Base-by-base conservation (phyloP, 1,284 basidiomycete genomes). In the Pseudomicrostroma phylloplanum region DNA sequence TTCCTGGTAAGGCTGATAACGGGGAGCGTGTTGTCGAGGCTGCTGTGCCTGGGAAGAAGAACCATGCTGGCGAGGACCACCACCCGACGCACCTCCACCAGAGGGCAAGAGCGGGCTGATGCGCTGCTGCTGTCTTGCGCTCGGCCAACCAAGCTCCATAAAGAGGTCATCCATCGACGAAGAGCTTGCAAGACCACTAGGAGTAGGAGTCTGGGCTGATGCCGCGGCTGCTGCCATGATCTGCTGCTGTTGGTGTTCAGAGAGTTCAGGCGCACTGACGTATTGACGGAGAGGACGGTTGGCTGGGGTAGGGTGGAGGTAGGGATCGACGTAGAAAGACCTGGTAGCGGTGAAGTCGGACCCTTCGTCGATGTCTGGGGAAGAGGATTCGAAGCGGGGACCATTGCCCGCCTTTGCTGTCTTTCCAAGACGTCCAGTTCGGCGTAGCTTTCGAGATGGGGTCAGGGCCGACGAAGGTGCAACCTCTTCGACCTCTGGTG, bases 121-220 rank as follows among this genome's bases (percentile, higher is more conserved):
- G 30, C 9, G 30, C 30, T 36, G 30, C 30, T 36, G 4, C 6
- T 25, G n/a, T n/a, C 15, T 39, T 17, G 55, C 25, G 49, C 23
- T 19, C 40, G 59, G 42, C 43, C 63, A 72, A 12, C 70, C 70
- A 3, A 62, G 58, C 30, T 72, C 70, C 54, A 63, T 25, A 15
- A 72, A 60, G 23, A 64, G 65, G 53, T 70, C 68, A 54, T 70
- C 69, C 61, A 72, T 68, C 49, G 61, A 41, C 39, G 49, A 26
- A 9, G 51, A 54, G 13, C 21, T 13, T 19, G 25, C 13, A 19
- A 54, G 25, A 25, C 51, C 51, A 54, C 51, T 25, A 48, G n/a
- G n/a, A 11, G 23, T 23, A 11, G n/a, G 46, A 4, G 21, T 57
- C n/a, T 59, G 23, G 4, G 21, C 59, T 30, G 53, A 21, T 17